phyloP scores from a whole-genome alignment of 306 rosid species.

The Lablab purpureus region DNA sequence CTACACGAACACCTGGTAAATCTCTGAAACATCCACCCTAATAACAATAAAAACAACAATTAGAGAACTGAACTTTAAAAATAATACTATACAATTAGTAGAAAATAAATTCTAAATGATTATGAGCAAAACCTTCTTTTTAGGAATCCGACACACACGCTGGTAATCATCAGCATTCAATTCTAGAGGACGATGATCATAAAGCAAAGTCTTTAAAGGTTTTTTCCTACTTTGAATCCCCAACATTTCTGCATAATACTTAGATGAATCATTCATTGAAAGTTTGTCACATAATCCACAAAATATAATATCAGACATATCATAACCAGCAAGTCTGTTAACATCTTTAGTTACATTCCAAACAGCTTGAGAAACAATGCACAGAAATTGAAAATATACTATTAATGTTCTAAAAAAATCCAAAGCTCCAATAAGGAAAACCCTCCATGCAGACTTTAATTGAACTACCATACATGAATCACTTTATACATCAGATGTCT shows the following conservation, averaged over 20 bases:
- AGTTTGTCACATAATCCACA: neutral
- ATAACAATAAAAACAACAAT: neutral
- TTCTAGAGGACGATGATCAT: conserved; percentile 71
- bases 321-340: neutral
- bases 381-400: too few species aligned
- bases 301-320: neutral
- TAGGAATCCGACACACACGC: conserved; percentile 73
- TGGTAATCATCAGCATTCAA: conserved; percentile 70
- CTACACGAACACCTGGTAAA: conserved; percentile 77
- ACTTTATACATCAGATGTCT: neutral
- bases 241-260: conserved; percentile 52
- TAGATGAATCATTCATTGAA: neutral
- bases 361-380: too few species aligned
- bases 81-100: neutral
- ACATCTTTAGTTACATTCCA: neutral
- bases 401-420: too few species aligned
- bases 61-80: neutral
- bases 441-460: neutral
- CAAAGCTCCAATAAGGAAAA: neutral
- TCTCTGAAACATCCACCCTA: conserved; percentile 90
- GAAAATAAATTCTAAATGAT: neutral
- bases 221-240: conserved; percentile 4
- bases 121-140: conserved; percentile 62
- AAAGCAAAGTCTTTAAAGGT: conserved; percentile 26
- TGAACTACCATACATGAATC: neutral